Conservation (phyloP, 176 grass and related monocot species). For the Melocanna baccifera region DNA sequence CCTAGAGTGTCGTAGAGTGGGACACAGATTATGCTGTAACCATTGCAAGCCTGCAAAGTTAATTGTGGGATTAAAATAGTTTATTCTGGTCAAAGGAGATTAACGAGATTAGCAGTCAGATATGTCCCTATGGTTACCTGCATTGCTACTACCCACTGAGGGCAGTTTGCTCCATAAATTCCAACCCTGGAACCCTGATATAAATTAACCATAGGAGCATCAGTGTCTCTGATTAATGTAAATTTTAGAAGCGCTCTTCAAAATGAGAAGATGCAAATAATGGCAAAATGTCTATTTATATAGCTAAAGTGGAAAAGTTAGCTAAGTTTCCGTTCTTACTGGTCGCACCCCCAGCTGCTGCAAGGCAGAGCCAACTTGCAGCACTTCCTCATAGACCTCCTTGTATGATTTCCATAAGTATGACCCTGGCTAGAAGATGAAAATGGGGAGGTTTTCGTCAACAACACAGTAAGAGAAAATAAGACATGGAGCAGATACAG, state of each 20-base stretch:
- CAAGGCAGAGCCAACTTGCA: conserved; percentile 74
- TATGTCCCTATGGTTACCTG: conserved; percentile 44
- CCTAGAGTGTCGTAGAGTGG: conserved; percentile 95
- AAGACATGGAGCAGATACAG: not conserved
- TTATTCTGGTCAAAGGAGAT: conserved; percentile 22
- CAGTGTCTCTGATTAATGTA: not conserved
- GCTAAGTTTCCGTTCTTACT: conserved; percentile 36
- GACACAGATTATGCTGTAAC: conserved; percentile 73
- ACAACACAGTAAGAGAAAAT: not conserved
- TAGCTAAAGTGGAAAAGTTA: not conserved
- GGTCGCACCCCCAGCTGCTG: conserved; percentile 57
- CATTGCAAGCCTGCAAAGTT: conserved; percentile 86
- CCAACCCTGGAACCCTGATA: conserved; percentile 71
- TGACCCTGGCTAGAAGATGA: conserved; percentile 54
- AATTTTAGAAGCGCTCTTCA: not conserved
- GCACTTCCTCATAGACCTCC: conserved; percentile 82
- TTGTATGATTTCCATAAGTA: conserved; percentile 97
- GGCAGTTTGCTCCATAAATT: conserved; percentile 90
- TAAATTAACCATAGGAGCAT: conserved; percentile 26
- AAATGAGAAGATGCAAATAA: conserved; percentile 6
- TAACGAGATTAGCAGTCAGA: not conserved
- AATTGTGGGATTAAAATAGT: conserved; percentile 8
- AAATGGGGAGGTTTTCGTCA: conserved; percentile 18
- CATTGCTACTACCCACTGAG: conserved; percentile 91
- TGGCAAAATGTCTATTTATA: not conserved